These are phyloP conservation scores for Mucor indicus DNA, from an alignment of 371 early-diverging fungal species.

Conservation along the genomic window DNA sequence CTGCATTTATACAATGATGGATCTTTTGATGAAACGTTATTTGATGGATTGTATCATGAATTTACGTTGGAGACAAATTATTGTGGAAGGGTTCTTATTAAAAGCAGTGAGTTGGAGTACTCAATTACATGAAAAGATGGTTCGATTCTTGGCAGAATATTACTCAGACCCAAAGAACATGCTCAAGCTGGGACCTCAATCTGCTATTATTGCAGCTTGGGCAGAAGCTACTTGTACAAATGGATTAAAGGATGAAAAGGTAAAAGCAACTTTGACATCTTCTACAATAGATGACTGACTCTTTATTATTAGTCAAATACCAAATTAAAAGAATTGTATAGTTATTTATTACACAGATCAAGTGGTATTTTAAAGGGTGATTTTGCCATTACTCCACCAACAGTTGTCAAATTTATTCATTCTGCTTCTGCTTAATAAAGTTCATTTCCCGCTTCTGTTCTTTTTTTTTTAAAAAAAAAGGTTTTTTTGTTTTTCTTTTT, in stretches of 20 bases:
- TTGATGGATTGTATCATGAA: slow-evolving; percentile 38
- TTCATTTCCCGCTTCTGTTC: background rate
- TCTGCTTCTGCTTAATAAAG: background rate
- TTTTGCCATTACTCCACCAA: slow-evolving; percentile 29
- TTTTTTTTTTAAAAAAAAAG: too few species aligned
- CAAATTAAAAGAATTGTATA: slow-evolving; percentile 21
- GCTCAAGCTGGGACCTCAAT: slow-evolving; percentile 25
- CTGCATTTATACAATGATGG: slow-evolving; percentile 49
- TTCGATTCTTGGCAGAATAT: slow-evolving; percentile 38
- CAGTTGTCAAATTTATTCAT: slow-evolving; percentile 17
- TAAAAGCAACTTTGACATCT: too few species aligned
- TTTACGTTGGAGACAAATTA: slow-evolving; percentile 34
- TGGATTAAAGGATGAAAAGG: slow-evolving; percentile 32
- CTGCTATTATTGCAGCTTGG: slow-evolving; percentile 34
- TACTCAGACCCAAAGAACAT: slow-evolving; percentile 27
- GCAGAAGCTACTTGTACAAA: slow-evolving; percentile 19
- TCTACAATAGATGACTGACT: background rate
- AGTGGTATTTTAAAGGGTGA: slow-evolving; percentile 28
- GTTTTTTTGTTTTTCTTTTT: too few species aligned
- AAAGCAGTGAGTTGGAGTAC: slow-evolving; percentile 39
- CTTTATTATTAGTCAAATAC: slow-evolving; percentile 12
- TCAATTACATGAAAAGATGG: slow-evolving; percentile 40
- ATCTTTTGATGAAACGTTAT: slow-evolving; percentile 36
- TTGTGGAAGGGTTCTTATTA: slow-evolving; percentile 48
- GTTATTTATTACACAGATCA: slow-evolving; percentile 24